A percentile compares a stretch with the other conserved stretches of the same genome.
Conservation (phyloP, 1,284 basidiomycete genomes). For the Sphagnurus paluster region DNA sequence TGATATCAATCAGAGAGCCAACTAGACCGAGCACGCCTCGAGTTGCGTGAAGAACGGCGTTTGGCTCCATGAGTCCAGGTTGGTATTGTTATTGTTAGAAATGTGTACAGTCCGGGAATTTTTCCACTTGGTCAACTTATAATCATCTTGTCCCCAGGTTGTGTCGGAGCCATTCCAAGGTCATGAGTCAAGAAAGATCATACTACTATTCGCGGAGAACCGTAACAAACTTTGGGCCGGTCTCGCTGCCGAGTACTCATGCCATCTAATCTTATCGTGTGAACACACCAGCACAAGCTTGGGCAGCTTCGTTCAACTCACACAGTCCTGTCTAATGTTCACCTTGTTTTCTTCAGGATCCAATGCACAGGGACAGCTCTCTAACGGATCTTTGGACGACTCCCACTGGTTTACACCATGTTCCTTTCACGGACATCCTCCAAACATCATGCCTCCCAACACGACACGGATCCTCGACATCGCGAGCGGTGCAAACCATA, state of each 20-base stretch:
- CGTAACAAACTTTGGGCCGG: too few species aligned
- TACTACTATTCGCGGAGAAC: too few species aligned
- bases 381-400: slow-evolving; percentile 57
- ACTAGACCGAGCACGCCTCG: slow-evolving; percentile 31
- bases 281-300: background rate
- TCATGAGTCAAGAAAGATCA: background rate
- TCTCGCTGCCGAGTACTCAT: too few species aligned
- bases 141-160: too few species aligned
- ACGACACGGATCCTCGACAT: slow-evolving; percentile 42
- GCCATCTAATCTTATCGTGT: background rate
- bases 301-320: background rate
- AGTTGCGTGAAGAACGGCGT: slow-evolving; percentile 19
- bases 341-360: slow-evolving; percentile 49
- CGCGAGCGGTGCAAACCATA: slow-evolving; percentile 66
- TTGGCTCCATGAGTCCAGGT: slow-evolving; percentile 1
- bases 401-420: slow-evolving; percentile 54
- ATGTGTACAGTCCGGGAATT: background rate
- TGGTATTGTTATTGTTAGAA: background rate
- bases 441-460: slow-evolving; percentile 25
- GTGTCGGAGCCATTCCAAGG: too few species aligned
- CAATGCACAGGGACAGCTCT: slow-evolving; percentile 78
- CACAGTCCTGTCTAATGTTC: slow-evolving; percentile 4
- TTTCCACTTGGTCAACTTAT: background rate
- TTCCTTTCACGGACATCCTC: slow-evolving; percentile 35
- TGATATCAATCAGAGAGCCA: slow-evolving; percentile 31